Conservation (phyloP, 2,329 filamentous ascomycete genomes). For the Whalleya microplaca region DNA sequence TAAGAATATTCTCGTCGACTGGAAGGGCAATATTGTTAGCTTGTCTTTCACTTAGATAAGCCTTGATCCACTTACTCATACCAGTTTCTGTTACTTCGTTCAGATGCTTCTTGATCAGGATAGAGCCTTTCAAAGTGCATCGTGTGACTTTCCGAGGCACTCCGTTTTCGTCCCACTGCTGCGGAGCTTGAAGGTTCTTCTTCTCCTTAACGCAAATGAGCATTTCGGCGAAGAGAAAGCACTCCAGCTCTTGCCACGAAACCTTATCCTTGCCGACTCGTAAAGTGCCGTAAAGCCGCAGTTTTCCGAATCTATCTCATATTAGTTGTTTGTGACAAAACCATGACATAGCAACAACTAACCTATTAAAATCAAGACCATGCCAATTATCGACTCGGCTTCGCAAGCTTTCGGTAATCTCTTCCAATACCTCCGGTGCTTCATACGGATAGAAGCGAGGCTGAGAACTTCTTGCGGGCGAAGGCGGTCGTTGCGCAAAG, state of each 20-base stretch:
- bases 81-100: conserved; percentile 81
- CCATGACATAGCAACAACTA: conserved; percentile 32
- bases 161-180: conserved; percentile 68
- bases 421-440: conserved; percentile 74
- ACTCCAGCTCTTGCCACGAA: conserved; percentile 97
- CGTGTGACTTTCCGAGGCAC: conserved; percentile 67
- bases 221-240: conserved; percentile 97
- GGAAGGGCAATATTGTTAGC: conserved; percentile 35
- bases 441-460: conserved; percentile 73
- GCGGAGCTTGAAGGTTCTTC: conserved; percentile 62
- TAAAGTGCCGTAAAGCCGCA: conserved; percentile 86
- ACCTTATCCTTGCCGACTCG: conserved; percentile 94
- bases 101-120: conserved; percentile 96
- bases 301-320: conserved; percentile 75
- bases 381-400: conserved; percentile 98
- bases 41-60: conserved; percentile 31
- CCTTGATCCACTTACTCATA: conserved; percentile 42
- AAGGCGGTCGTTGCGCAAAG: conserved; percentile 58
- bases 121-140: conserved; percentile 94
- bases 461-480: conserved; percentile 57
- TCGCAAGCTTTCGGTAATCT: conserved; percentile 83
- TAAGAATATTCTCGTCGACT: conserved; percentile 80
- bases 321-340: conserved; percentile 32
- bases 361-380: conserved; percentile 86
- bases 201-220: conserved; percentile 99